Base-by-base conservation (phyloP, 2,329 filamentous ascomycete species). In the Exophiala mesophila region DNA sequence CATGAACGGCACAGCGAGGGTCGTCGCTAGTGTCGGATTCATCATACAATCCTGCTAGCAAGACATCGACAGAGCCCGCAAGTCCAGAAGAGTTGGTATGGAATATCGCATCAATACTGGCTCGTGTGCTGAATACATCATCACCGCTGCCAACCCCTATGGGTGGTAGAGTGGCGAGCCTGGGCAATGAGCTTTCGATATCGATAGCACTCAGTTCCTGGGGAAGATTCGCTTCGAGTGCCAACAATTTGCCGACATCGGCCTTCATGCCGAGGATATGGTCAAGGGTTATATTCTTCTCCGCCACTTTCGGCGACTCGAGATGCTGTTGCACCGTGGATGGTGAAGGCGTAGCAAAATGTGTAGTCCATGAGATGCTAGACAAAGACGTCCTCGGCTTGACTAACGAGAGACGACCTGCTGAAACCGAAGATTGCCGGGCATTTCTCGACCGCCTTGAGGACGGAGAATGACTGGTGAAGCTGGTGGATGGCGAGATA, bases 31-130 rank as follows among this genome's bases (percentile, higher is more conserved):
- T 6, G 85, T 85, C 32, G 5, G 13, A 12, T 50, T 86, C 76
- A 42, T 77, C 75, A 3, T 82, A 85, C 85, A 2, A 85, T 60
- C 90, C 85, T 31, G 92, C 81, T n/a, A 79, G 74, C 50, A 88
- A 80, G 4, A 49, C 81, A 80, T 37, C 85, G 78, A 39, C 78
- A 26, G 36, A 43, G 4, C 45, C 39, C 6, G 24, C 16, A 15
- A 30, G 36, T 38, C 13, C 36, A 19, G 17, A 30, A 12, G 35
- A 28, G 21, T 38, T 36, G 1, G 75, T 68, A 41, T 78, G 77
- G 53, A 87, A 86, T 18, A 86, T 72, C 24, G 82, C 79, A 51
- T 87, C 83, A 18, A 87, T 73, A 12, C 81, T 83, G 1, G 75
- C 72, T 38, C 81, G 72, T 9, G 81, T 75, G n/a, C 81, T 85